Evolutionary conservation across 305 asterid genomes (phyloP).

Genomic region (Plantago coronopus): DNA sequence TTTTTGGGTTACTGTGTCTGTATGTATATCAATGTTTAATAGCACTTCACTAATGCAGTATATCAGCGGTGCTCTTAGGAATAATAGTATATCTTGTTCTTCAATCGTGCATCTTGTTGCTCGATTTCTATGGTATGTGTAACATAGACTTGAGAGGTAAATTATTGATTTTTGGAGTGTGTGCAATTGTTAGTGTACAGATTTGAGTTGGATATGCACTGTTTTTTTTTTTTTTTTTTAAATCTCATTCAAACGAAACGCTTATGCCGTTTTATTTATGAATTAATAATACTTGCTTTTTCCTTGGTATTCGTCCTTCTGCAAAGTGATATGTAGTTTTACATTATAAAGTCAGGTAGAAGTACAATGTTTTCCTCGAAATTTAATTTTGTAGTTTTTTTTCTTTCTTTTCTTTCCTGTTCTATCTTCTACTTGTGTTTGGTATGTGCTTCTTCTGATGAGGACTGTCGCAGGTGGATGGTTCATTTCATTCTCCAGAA

Average conservation of each 20-base stretch:
- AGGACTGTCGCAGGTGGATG: slow-evolving; percentile 97
- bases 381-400: not conserved
- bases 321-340: not conserved
- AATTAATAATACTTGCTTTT: slow-evolving; percentile 1
- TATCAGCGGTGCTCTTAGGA: too few species aligned
- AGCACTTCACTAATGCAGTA: too few species aligned
- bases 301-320: slow-evolving; percentile 3
- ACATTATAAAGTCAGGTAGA: not conserved
- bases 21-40: too few species aligned
- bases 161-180: not conserved
- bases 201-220: not conserved
- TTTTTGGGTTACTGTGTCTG: too few species aligned
- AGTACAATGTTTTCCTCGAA: not conserved
- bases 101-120: too few species aligned
- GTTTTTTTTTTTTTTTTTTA: too few species aligned
- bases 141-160: not conserved
- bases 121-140: too few species aligned
- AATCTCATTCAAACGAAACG: not conserved
- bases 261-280: too few species aligned
- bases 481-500: slow-evolving; percentile 99
- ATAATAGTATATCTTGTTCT: too few species aligned
- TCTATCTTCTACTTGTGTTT: slow-evolving; percentile 4
- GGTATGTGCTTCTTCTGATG: slow-evolving; percentile 62
- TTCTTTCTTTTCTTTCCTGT: not conserved
- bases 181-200: not conserved